phyloP scores from a whole-genome alignment of 495 filamentous ascomycete species.

The Rostrohypoxylon terebratum region DNA sequence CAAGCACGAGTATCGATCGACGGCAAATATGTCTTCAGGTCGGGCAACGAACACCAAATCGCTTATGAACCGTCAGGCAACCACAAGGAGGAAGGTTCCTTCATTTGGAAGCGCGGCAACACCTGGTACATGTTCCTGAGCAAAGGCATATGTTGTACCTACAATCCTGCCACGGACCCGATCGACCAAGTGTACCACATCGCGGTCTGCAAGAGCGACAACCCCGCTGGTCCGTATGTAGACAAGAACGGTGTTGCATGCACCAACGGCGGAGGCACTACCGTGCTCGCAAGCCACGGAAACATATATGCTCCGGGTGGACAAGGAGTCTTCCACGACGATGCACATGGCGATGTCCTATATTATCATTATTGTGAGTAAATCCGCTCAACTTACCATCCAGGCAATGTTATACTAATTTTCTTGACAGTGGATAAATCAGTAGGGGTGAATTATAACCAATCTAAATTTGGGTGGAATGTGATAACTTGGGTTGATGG shows the following conservation, averaged over 20 bases:
- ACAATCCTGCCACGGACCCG: conserved; percentile 48
- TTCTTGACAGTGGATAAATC: conserved; percentile 56
- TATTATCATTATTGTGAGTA: conserved; percentile 72
- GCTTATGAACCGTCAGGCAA: conserved; percentile 63
- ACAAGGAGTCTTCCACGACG: conserved; percentile 57
- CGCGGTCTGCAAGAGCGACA: conserved; percentile 66
- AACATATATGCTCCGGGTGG: conserved; percentile 74
- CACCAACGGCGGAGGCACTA: conserved; percentile 67
- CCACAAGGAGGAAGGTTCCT: conserved; percentile 64
- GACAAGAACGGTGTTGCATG: conserved; percentile 67
- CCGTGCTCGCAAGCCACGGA: conserved; percentile 66
- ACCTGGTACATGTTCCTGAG: conserved; percentile 73
- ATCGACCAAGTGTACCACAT: conserved; percentile 71
- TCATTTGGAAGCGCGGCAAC: conserved; percentile 62
- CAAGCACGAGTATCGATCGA: conserved; percentile 62
- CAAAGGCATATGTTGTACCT: conserved; percentile 66
- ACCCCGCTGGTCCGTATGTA: conserved; percentile 64
- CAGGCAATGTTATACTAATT: conserved; percentile 7
- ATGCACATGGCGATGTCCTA: conserved; percentile 58
- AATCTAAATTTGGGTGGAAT: conserved; percentile 73
- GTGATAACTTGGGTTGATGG: conserved; percentile 66
- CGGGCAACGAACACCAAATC: conserved; percentile 58
- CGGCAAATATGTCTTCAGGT: conserved; percentile 51
- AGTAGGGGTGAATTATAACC: conserved; percentile 68
- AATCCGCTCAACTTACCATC: background rate